Base-by-base conservation (phyloP, 1,139 yeast species). In the Magnusiomyces paraingens region DNA sequence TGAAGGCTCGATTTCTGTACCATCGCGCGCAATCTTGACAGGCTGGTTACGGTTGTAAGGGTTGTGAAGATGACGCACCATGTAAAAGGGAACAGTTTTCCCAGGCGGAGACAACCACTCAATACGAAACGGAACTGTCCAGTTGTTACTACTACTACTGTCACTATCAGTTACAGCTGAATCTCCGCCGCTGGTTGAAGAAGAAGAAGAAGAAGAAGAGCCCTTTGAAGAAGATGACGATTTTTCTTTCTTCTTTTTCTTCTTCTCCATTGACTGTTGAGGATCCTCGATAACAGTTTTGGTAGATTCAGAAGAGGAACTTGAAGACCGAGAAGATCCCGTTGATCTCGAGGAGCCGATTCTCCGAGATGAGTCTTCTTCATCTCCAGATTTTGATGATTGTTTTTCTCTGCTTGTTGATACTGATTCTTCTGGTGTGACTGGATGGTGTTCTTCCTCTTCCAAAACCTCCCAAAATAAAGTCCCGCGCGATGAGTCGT, bases 1-100 rank as follows among this genome's bases (percentile, higher is more conserved):
- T 0, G 51, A 48, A 1, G 73, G 70, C 52, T 69, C 73, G 39
- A 72, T 61, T 57, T 72, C 75, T 2, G 75, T 72, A 2, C 76
- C 75, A 53, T 72, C 76, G 26, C 75, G 62, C 2, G 75, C 76
- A 44, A 73, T 65, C 55, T 72, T 72, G 44, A 72, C 68, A 5
- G 71, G 71, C 54, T 68, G 65, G 59, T 70, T 65, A 20, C 62
- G 62, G 59, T 72, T 73, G 53, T 65, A 63, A 1, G 72, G 62
- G 58, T 72, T 72, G 15, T 64, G 63, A 45, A 72, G 58, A 49
- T 67, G 65, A 38, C 61, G 58, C 1, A 71, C 67, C 48, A 62
- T 62, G 47, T 59, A 59, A 57, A 72, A 72, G n/a, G 71, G 65
- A 42, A 72, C 61, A 39, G 64, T 58, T 40, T 56, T 47, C 52